Conservation (phyloP, 73 alveolate genomes). For the Loxodes magnus region DNA sequence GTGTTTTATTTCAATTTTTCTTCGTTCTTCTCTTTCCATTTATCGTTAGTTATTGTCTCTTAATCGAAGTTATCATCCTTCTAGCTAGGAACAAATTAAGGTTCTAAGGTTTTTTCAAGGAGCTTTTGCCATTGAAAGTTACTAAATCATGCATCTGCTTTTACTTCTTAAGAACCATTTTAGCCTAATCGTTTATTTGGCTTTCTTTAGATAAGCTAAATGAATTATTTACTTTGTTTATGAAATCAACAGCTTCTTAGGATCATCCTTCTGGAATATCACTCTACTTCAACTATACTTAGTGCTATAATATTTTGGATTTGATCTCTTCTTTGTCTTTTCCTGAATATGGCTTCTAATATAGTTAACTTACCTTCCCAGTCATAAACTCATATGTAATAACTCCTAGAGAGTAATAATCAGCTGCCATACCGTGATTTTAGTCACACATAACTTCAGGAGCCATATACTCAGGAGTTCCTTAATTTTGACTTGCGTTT, state of each 20-base stretch:
- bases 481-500: not conserved
- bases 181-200: slow-evolving; percentile 44
- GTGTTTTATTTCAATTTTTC: no score
- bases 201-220: slow-evolving; percentile 35
- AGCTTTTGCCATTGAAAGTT: slow-evolving; percentile 46
- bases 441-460: not conserved
- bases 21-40: no score
- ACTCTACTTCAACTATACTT: slow-evolving; percentile 36
- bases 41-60: no score
- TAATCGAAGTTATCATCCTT: slow-evolving; percentile 39
- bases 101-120: slow-evolving; percentile 36
- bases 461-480: slow-evolving; percentile 1
- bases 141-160: slow-evolving; percentile 48
- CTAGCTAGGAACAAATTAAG: slow-evolving; percentile 44
- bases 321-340: slow-evolving; percentile 2
- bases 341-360: not conserved
- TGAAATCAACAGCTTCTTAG: slow-evolving; percentile 63
- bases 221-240: slow-evolving; percentile 41
- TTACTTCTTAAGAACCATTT: slow-evolving; percentile 45
- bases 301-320: slow-evolving; percentile 33
- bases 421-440: slow-evolving; percentile 8
- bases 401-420: slow-evolving; percentile 14
- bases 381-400: slow-evolving; percentile 5
- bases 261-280: slow-evolving; percentile 66
- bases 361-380: no score